Evolutionary conservation across 768 basidiomycete genomes (phyloP), one percentile per base, ranked within the genome.

Genomic region (Cubamyces sp.): DNA sequence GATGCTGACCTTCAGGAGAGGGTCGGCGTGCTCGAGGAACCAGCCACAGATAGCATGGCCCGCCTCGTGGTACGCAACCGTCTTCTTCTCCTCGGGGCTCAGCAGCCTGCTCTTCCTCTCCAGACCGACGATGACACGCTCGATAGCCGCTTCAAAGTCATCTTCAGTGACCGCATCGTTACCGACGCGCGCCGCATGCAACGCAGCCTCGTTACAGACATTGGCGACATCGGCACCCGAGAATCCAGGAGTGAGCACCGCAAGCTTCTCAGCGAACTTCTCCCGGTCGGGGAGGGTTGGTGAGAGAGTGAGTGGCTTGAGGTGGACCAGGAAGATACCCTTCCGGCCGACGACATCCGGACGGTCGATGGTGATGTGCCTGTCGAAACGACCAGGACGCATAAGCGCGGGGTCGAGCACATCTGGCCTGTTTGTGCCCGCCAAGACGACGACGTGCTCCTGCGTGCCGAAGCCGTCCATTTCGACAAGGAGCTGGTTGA

Each of bases 401-500:
- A 98, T 87, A 64, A 99, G 84, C 0, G 97, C 97, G 42, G 88
- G 82, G 72, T 99, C 97, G 54, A 99, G 89, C 26, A 98, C 96
- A 71, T 99, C 97, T 8, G 95, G 91, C 67, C 97, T 79, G 78
- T 99, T 99, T 19, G 97, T 99, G 61, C 97, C 97, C 0, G 97
- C 93, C 50, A 99, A 84, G 18, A 99, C 90, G 52, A 98, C 96
- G 61, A 99, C 87, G 70, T 98, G 94, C 73, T 98, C 95, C 64
- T 91, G 86, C n/a, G 95, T 96, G 41, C 92, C 91, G 76, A 99
- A 99, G 26, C 97, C 97, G 74, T 99, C 97, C 97, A 99, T 98
- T 79, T 99, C 96, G 56, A 98, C 97, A 63, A 99, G 81, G 14
- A 99, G 82, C 75, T 99, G 96, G 74, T 98, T 98, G 61, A 99